Percentiles rank a stretch among this genome's conserved stretches.
Conservation (phyloP, 768 basidiomycete species). For the Lenzites betulinus region DNA sequence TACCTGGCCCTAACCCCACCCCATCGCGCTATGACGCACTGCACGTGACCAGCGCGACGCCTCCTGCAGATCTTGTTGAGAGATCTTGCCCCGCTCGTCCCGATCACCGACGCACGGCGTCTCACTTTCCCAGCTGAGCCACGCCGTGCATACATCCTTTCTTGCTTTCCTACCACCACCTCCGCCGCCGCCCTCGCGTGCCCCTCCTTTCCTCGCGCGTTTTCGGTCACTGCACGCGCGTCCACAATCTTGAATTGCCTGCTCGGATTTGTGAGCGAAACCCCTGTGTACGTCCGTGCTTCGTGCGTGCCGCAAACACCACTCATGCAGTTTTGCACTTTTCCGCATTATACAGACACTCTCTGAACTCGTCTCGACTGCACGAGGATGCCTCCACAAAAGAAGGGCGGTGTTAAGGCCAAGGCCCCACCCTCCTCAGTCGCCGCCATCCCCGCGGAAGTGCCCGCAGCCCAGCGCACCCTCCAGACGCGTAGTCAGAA, state of each 20-base stretch:
- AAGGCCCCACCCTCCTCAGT: constrained; percentile 47
- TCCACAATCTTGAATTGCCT: too few relatives aligned
- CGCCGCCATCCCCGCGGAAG: constrained; percentile 33
- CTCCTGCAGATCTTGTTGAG: constrained; percentile 14
- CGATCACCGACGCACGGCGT: constrained; percentile 3
- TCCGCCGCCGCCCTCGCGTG: constrained; percentile 16
- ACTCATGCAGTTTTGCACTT: neutral
- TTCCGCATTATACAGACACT: neutral
- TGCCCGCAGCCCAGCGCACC: constrained; percentile 38
- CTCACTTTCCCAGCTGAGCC: too few relatives aligned
- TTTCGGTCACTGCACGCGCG: neutral
- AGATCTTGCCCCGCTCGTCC: neutral
- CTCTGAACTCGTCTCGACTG: neutral
- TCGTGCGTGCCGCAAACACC: neutral
- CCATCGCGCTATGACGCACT: constrained; percentile 6
- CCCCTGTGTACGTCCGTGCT: neutral
- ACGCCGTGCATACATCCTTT: too few relatives aligned
- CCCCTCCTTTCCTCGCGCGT: neutral
- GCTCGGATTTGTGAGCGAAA: too few relatives aligned
- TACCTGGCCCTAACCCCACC: neutral
- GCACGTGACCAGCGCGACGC: constrained; percentile 9
- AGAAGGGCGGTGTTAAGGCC: constrained; percentile 55
- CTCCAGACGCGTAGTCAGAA: constrained; percentile 77
- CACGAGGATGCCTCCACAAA: constrained; percentile 19
- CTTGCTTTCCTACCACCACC: constrained; percentile 22